Evolutionary conservation across 1,284 basidiomycete genomes (phyloP).

Genomic region (Heterobasidion occidentale): DNA sequence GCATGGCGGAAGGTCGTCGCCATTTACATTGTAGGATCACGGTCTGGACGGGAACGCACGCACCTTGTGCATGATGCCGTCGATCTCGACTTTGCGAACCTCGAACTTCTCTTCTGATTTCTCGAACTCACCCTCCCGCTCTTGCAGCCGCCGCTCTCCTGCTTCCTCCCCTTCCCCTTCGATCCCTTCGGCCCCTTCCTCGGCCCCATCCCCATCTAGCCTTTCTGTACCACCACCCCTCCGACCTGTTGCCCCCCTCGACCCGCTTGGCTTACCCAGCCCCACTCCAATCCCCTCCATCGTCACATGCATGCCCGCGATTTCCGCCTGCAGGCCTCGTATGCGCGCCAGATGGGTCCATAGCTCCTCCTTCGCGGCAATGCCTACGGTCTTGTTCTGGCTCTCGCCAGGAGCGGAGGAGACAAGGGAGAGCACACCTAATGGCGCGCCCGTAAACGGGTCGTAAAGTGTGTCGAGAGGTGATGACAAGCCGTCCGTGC

Average conservation of each 20-base stretch:
- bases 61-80: constrained; percentile 67
- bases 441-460: constrained; percentile 39
- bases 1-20: background rate
- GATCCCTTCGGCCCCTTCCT: constrained; percentile 14
- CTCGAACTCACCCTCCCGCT: constrained; percentile 57
- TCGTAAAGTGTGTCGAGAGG: constrained; percentile 33
- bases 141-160: constrained; percentile 22
- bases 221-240: constrained; percentile 5
- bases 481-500: constrained; percentile 9
- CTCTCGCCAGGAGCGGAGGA: background rate
- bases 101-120: constrained; percentile 58
- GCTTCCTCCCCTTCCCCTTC: constrained; percentile 20
- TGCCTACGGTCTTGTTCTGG: constrained; percentile 4
- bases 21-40: background rate
- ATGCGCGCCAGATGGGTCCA: constrained; percentile 63
- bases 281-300: constrained; percentile 56
- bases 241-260: constrained; percentile 11
- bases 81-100: constrained; percentile 56
- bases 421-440: constrained; percentile 24
- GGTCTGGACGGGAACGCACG: constrained; percentile 7
- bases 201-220: constrained; percentile 8
- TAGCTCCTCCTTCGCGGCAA: constrained; percentile 36
- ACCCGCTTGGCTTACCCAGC: constrained; percentile 6
- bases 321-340: constrained; percentile 59
- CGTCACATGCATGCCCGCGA: constrained; percentile 61